phyloP scores from a whole-genome alignment of 352 stramenopile genomes.

The Phytopythium boreale region DNA sequence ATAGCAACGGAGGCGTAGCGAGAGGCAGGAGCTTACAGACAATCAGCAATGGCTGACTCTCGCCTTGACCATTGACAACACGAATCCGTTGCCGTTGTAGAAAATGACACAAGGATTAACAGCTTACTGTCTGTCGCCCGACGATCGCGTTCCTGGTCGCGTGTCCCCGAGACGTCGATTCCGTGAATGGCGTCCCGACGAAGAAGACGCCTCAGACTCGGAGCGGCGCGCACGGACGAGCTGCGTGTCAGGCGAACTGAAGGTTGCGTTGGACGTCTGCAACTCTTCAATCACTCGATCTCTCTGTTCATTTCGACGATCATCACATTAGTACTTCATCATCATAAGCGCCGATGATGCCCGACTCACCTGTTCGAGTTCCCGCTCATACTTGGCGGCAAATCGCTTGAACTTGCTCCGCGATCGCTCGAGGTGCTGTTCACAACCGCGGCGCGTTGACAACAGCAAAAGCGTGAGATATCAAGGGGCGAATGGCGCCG shows the following conservation, averaged over 20 bases:
- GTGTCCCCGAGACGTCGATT: background rate
- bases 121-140: background rate
- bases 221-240: slow-evolving; percentile 17
- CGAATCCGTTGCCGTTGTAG: background rate
- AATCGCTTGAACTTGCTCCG: slow-evolving; percentile 87
- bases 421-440: slow-evolving; percentile 75
- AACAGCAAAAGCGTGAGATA: slow-evolving; percentile 8
- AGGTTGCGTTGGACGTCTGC: slow-evolving; percentile 40
- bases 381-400: slow-evolving; percentile 78
- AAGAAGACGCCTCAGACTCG: slow-evolving; percentile 33
- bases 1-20: slow-evolving; percentile 2
- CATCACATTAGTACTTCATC: background rate
- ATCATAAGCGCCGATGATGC: background rate
- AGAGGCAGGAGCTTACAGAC: background rate
- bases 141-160: background rate
- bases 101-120: background rate
- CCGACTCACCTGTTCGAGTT: slow-evolving; percentile 68
- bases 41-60: background rate
- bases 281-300: slow-evolving; percentile 48
- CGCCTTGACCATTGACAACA: background rate
- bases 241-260: slow-evolving; percentile 34
- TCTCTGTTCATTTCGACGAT: slow-evolving; percentile 16
- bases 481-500: background rate
- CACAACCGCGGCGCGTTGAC: background rate
- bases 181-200: slow-evolving; percentile 12